A percentile compares a stretch with the other conserved stretches of the same genome.
Conservation (phyloP, 2,329 filamentous ascomycete species). For the Daldinia sp. region DNA sequence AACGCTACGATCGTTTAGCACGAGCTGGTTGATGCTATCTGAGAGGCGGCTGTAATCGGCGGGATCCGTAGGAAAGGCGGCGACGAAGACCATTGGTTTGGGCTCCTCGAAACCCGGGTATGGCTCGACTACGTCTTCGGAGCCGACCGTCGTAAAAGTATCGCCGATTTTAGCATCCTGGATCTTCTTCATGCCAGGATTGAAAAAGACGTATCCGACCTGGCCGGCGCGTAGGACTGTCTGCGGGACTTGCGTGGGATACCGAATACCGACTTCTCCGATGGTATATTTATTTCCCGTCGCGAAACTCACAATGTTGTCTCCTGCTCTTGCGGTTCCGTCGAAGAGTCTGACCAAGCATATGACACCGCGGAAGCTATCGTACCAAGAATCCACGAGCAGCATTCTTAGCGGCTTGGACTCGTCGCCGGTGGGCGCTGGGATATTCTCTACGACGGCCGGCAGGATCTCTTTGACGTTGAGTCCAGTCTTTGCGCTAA, state of each 20-base stretch:
- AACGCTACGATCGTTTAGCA: slow-evolving; percentile 94
- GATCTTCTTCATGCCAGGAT: slow-evolving; percentile 97
- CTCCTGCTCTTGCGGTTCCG: slow-evolving; percentile 83
- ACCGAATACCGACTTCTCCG: slow-evolving; percentile 96
- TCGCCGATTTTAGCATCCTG: slow-evolving; percentile 97
- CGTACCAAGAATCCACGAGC: slow-evolving; percentile 98
- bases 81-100: slow-evolving; percentile 98
- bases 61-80: slow-evolving; percentile 94
- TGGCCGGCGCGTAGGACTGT: slow-evolving; percentile 86
- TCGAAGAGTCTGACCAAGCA: slow-evolving; percentile 93
- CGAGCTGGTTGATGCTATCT: slow-evolving; percentile 93
- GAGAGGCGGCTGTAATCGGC: slow-evolving; percentile 87
- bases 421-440: slow-evolving; percentile 80
- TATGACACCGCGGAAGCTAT: slow-evolving; percentile 93
- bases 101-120: slow-evolving; percentile 96
- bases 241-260: slow-evolving; percentile 87
- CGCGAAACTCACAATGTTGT: slow-evolving; percentile 87
- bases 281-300: slow-evolving; percentile 92
- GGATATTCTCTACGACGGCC: slow-evolving; percentile 85
- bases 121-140: slow-evolving; percentile 79
- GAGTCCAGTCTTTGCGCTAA: slow-evolving; percentile 93
- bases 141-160: slow-evolving; percentile 87
- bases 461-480: slow-evolving; percentile 89
- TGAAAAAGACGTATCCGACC: slow-evolving; percentile 97
- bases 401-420: slow-evolving; percentile 82